A percentile compares a stretch with the other conserved stretches of the same genome.
phyloP scores from a whole-genome alignment of 441 rosid species.

The Syzygium syzygioides region DNA sequence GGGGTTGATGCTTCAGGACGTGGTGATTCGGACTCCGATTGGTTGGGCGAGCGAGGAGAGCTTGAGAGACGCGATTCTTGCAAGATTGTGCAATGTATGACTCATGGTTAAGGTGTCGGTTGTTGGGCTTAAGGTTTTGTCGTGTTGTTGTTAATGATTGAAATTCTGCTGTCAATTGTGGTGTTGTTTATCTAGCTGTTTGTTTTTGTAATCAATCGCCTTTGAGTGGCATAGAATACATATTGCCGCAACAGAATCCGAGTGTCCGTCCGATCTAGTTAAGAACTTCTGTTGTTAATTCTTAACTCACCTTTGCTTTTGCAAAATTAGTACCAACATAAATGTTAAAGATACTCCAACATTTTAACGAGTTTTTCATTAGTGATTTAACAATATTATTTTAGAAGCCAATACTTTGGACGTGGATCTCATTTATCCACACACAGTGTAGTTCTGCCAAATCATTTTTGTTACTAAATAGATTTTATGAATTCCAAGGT shows the following conservation, averaged over 20 bases:
- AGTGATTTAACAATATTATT: not conserved
- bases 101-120: not conserved
- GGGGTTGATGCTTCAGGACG: constrained; percentile 33
- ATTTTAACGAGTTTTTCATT: not conserved
- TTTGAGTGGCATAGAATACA: not conserved
- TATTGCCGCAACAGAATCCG: not conserved
- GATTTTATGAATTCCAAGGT: not conserved
- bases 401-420: not conserved
- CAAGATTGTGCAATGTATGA: constrained; percentile 5
- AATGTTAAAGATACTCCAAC: not conserved
- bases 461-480: not conserved
- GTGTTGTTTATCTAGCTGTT: not conserved
- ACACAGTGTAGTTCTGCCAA: not conserved
- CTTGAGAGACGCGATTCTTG: constrained; percentile 23
- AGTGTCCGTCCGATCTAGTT: not conserved
- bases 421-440: not conserved
- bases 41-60: constrained; percentile 23
- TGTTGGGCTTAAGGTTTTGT: not conserved
- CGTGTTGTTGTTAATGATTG: not conserved
- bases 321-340: not conserved
- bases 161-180: not conserved
- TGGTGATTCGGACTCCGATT: constrained; percentile 30
- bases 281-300: too few species aligned
- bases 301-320: not conserved
- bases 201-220: not conserved